Base-by-base conservation (phyloP, 2,329 filamentous ascomycete species). In the Trematosphaeria pertusa region DNA sequence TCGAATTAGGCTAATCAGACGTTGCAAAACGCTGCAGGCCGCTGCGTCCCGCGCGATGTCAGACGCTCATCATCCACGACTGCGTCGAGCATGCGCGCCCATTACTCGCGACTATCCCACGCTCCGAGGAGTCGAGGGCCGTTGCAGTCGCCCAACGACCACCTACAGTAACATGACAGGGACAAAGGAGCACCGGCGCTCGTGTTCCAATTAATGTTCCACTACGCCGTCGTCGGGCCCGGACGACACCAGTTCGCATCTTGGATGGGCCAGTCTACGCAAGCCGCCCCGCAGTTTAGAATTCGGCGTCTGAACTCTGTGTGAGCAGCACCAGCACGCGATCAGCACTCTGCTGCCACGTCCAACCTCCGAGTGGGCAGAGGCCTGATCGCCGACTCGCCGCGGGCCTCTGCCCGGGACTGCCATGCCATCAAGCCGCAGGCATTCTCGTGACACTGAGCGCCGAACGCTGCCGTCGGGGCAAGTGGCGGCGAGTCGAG, bases 1-100 rank as follows among this genome's bases (percentile, higher is more conserved):
- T 64, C 62, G 47, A 63, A 67, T 57, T 55, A 68, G 67, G 66
- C 68, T 70, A 69, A 69, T 65, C 43, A 60, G 58, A 64, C 63
- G 61, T 67, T 64, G 58, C 44, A 54, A 52, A 54, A 46, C 52
- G 58, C 59, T 63, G 62, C 58, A 60, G 50, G 58, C 65, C 61
- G 64, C 58, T 64, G 53, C 48, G 59, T 61, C 63, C 62, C n/a
- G n/a, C n/a, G 64, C 52, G 42, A 47, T 21, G 33, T 46, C 47
- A 50, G 43, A 46, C 42, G 37, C 30, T 43, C 47, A 24, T 35
- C 35, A 38, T 19, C 33, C 32, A 22, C 15, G 20, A 34, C 15
- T 38, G 36, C 41, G 24, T 33, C 37, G 34, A 35, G 37, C 10
- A 28, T 45, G 42, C 33, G 34, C 36, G 24, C 8, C 39, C 43